Evolutionary conservation across 106 monocot genomes (phyloP).

Genomic region (Xerophyta viscosa): DNA sequence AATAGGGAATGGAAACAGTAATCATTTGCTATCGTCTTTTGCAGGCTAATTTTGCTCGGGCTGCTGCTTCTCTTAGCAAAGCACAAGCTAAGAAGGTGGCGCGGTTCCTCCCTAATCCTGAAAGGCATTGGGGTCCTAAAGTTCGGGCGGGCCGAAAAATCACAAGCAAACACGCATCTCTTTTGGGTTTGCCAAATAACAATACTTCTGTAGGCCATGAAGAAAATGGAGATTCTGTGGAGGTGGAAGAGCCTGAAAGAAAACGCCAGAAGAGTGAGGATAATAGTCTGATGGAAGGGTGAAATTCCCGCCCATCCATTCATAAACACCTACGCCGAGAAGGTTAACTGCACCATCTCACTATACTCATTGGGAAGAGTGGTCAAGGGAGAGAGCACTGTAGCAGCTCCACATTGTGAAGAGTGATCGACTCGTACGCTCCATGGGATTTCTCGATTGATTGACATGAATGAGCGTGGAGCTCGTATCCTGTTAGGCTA

Average conservation of each 20-base stretch:
- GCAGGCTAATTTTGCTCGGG: slow-evolving; percentile 78
- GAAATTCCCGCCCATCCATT: too few relatives aligned
- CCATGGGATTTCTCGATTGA: too few relatives aligned
- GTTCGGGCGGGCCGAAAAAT: slow-evolving; percentile 75
- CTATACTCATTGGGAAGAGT: too few relatives aligned
- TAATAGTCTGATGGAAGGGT: slow-evolving; percentile 5
- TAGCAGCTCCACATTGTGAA: too few relatives aligned
- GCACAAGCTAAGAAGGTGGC: slow-evolving; percentile 70
- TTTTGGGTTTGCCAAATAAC: slow-evolving; percentile 32
- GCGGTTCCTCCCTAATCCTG: slow-evolving; percentile 76
- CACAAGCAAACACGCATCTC: slow-evolving; percentile 74
- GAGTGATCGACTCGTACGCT: too few relatives aligned
- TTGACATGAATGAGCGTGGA: too few relatives aligned
- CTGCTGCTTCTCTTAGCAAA: slow-evolving; percentile 63
- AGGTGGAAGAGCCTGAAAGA: slow-evolving; percentile 17
- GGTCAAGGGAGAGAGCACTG: too few relatives aligned
- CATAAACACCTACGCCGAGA: too few relatives aligned
- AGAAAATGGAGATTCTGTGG: not conserved
- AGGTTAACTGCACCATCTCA: too few relatives aligned
- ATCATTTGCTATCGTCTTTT: slow-evolving; percentile 1
- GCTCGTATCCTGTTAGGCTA: too few relatives aligned
- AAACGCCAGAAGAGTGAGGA: slow-evolving; percentile 60
- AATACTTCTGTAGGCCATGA: slow-evolving; percentile 9
- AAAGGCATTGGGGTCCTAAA: slow-evolving; percentile 84
- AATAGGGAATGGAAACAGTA: too few relatives aligned